Evolutionary conservation across 768 basidiomycete genomes (phyloP), one percentile per base, ranked within the genome.

Genomic region (Mycena capillaripes): DNA sequence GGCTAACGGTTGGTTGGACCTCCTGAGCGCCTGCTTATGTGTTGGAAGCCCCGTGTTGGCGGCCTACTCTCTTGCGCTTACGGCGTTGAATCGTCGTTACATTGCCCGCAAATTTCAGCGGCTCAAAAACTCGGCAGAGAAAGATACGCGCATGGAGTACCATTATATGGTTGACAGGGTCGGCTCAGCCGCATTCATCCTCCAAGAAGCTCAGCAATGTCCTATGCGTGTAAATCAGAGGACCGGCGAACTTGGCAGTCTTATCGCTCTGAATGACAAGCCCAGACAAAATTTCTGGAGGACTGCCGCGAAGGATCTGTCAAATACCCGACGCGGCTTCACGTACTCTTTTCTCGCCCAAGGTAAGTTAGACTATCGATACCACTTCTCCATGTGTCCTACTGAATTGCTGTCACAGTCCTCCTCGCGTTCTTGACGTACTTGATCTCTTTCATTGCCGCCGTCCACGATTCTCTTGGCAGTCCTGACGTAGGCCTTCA

Each of bases 21-120:
- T 73, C 19, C 12, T 74, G 23, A 73, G 72, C 36, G 69, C 16
- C 1, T 53, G 29, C 17, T 25, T 76, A 55, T 65, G 69, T 62
- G 52, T 63, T 29, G 74, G 74, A 14, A 72, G 71, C 40, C 74
- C 74, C 0, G 74, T 60, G 21, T 60, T 75, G 44, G 71, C 67
- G 5, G 36, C 67, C 2, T 75, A 75, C 56, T 75, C 74, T 12
- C 74, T 75, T 14, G 50, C 67, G 6, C 71, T 75, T 9, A 73
- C 73, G 9, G 48, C 40, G 34, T 58, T 72, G 53, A 72, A 72
- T 36, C 74, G 71, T n/a, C 6, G 53, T 42, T 68, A 62, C 63
- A 65, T 70, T 53, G 32, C 44, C 32, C 23, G 25, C 21, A 38
- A 25, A 48, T 70, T 73, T 53, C 46, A 46, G 23, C n/a, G 1